Evolutionary conservation across 306 rosid genomes (phyloP).

Genomic region (Biancaea sappan): DNA sequence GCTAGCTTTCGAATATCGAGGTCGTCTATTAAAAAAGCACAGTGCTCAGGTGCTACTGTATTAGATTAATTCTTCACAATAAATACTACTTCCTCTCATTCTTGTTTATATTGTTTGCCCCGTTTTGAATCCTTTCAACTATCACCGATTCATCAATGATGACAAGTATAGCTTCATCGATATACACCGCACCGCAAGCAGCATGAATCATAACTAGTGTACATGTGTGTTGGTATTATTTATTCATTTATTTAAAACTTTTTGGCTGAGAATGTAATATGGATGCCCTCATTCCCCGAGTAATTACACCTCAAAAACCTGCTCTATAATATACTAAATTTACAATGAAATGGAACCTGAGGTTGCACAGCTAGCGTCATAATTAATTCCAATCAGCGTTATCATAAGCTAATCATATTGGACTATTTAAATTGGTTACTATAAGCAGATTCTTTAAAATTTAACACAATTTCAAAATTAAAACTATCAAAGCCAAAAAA

Average conservation of each 20-base stretch:
- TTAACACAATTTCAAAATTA: not conserved
- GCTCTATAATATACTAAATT: not conserved
- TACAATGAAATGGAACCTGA: not conserved
- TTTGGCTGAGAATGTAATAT: too few species aligned
- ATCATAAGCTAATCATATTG: not conserved
- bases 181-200: not conserved
- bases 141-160: not conserved
- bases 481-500: too few species aligned
- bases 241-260: not conserved
- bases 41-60: constrained; percentile 10
- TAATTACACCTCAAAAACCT: not conserved
- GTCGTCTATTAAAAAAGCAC: not conserved
- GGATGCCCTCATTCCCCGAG: not conserved
- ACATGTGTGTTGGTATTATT: not conserved
- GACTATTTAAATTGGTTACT: not conserved
- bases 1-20: constrained; percentile 13
- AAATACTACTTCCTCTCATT: not conserved
- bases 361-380: not conserved
- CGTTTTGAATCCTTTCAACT: not conserved
- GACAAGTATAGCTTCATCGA: not conserved
- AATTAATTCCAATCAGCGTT: not conserved
- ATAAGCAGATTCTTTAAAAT: not conserved
- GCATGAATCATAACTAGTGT: not conserved
- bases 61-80: constrained; percentile 36
- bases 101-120: not conserved